phyloP scores from a whole-genome alignment of 192 early-diverging fungal genomes.

The Coemansia sp. region DNA sequence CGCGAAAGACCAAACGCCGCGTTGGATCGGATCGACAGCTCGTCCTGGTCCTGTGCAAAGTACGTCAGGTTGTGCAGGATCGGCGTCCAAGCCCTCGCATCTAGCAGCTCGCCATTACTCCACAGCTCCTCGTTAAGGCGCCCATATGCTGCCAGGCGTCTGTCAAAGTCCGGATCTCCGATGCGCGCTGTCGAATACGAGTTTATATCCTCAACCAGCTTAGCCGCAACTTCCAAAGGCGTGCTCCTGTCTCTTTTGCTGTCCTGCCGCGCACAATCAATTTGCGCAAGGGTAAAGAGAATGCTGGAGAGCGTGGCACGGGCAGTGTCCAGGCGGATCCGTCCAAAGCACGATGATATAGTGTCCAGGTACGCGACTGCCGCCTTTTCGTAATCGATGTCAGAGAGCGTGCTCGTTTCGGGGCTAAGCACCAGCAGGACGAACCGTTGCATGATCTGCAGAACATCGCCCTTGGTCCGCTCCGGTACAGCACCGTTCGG shows the following conservation, averaged over 20 bases:
- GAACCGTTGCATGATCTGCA: conserved; percentile 77
- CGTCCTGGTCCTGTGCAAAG: conserved; percentile 78
- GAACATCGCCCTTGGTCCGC: conserved; percentile 78
- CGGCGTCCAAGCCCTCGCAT: conserved; percentile 80
- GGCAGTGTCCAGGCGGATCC: conserved; percentile 61
- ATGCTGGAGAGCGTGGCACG: conserved; percentile 65
- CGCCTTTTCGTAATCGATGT: conserved; percentile 19
- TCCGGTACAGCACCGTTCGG: conserved; percentile 71
- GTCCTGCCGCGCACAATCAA: conserved; percentile 41
- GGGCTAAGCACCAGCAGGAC: conserved; percentile 65
- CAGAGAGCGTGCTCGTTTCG: neutral
- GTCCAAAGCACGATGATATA: conserved; percentile 72
- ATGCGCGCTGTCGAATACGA: conserved; percentile 70
- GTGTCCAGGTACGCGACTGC: conserved; percentile 64
- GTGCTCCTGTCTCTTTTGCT: neutral
- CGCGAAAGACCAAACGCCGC: conserved; percentile 71
- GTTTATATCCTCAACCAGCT: conserved; percentile 75
- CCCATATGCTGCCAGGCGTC: conserved; percentile 74
- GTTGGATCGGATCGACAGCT: conserved; percentile 84
- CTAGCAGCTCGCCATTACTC: conserved; percentile 50
- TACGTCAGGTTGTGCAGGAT: conserved; percentile 85
- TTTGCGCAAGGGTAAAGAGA: conserved; percentile 63
- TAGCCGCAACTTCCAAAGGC: conserved; percentile 54
- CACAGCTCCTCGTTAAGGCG: conserved; percentile 71
- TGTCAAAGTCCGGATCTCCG: conserved; percentile 87